A percentile compares a stretch with the other conserved stretches of the same genome.
These are phyloP conservation scores for Pestalotiopsis sp. DNA, from an alignment of 2,329 filamentous ascomycete species.

Conservation along the genomic window DNA sequence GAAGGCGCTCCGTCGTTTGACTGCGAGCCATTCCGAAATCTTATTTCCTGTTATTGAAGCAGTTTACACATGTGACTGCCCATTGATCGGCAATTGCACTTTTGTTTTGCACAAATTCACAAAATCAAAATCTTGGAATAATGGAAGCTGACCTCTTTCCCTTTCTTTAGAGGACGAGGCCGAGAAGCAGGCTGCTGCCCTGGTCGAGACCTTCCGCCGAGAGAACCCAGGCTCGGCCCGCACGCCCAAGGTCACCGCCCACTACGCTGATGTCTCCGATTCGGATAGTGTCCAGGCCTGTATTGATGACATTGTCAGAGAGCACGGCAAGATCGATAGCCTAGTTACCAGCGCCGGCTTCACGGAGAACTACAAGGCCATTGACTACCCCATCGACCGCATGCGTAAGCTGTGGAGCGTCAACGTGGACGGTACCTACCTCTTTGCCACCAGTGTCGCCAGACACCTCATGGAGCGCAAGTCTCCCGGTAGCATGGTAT, in stretches of 20 bases:
- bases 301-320: slow-evolving; percentile 67
- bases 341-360: slow-evolving; percentile 96
- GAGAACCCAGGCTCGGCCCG: slow-evolving; percentile 77
- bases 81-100: background rate
- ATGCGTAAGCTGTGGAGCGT: slow-evolving; percentile 94
- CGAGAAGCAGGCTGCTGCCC: slow-evolving; percentile 70
- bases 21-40: background rate
- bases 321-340: slow-evolving; percentile 84
- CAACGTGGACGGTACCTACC: slow-evolving; percentile 89
- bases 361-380: slow-evolving; percentile 92
- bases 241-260: slow-evolving; percentile 82
- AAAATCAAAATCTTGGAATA: background rate
- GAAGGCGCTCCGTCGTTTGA: background rate
- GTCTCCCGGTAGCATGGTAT: slow-evolving; percentile 80
- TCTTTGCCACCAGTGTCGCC: slow-evolving; percentile 83
- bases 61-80: background rate
- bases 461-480: slow-evolving; percentile 87
- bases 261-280: slow-evolving; percentile 85
- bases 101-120: background rate
- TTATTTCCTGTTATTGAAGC: too few species aligned
- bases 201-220: slow-evolving; percentile 75
- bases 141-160: slow-evolving; percentile 19
- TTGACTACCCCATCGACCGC: slow-evolving; percentile 86
- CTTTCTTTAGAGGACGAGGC: slow-evolving; percentile 74
- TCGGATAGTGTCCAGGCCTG: slow-evolving; percentile 76